Percentiles rank a stretch among this genome's conserved stretches.
These are phyloP conservation scores for Hydrangea macrophylla DNA, from an alignment of 148 eudicot species.

Conservation along the genomic window DNA sequence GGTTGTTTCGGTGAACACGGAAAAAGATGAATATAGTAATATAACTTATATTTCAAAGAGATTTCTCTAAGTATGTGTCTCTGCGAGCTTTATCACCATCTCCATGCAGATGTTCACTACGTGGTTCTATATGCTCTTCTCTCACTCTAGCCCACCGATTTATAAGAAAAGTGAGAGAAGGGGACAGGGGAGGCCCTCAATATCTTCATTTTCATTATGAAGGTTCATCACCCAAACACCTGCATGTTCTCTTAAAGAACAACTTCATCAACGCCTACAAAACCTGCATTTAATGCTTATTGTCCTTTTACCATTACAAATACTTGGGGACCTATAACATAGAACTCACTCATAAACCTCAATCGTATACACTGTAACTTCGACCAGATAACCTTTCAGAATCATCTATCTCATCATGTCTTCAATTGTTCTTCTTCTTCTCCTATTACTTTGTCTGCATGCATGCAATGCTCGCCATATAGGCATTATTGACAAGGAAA, in stretches of 20 bases:
- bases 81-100: not conserved
- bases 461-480: constrained; percentile 39
- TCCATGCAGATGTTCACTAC: not conserved
- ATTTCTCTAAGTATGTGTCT: not conserved
- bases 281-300: constrained; percentile 28
- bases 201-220: constrained; percentile 14
- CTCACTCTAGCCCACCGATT: not conserved
- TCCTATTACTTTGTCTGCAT: constrained; percentile 31
- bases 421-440: constrained; percentile 18
- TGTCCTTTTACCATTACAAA: not conserved
- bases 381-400: not conserved
- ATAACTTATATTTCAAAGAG: not conserved
- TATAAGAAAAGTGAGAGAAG: constrained; percentile 8
- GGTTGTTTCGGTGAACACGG: too few species aligned
- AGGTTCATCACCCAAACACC: constrained; percentile 23
- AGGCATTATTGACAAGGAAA: constrained; percentile 1
- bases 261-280: constrained; percentile 16
- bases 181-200: constrained; percentile 21
- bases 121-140: not conserved
- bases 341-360: constrained; percentile 12
- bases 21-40: not conserved
- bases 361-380: not conserved
- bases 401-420: constrained; percentile 29
- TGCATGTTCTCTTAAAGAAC: constrained; percentile 37
- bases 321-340: constrained; percentile 10